These are phyloP conservation scores for Colletotrichum neosansevieriae DNA, from an alignment of 2,329 filamentous ascomycete genomes.

Conservation along the genomic window DNA sequence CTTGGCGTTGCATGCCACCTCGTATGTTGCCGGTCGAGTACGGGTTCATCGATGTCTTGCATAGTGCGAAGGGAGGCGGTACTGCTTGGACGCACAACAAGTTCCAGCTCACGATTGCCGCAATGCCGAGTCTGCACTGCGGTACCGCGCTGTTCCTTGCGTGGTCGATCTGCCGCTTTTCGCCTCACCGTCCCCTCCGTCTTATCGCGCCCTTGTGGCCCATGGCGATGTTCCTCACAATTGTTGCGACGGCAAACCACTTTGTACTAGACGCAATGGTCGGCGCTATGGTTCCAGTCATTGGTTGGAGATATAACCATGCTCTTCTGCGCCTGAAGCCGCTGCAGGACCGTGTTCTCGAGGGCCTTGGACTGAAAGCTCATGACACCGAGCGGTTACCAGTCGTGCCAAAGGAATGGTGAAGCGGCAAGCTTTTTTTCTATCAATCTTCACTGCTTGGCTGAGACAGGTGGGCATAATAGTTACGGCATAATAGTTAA, in stretches of 20 bases:
- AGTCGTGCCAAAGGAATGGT: constrained; percentile 18
- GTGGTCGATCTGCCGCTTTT: constrained; percentile 51
- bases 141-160: constrained; percentile 55
- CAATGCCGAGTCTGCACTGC: constrained; percentile 63
- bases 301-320: constrained; percentile 51
- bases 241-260: constrained; percentile 56
- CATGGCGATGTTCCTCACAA: constrained; percentile 55
- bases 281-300: constrained; percentile 48
- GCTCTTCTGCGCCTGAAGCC: constrained; percentile 45
- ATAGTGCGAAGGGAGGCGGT: constrained; percentile 45
- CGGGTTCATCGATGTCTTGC: constrained; percentile 61
- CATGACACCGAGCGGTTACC: constrained; percentile 17
- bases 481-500: too few species aligned
- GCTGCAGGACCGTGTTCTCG: constrained; percentile 47
- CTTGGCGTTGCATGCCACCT: constrained; percentile 62
- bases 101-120: constrained; percentile 61
- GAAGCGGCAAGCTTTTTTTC: too few species aligned
- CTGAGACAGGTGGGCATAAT: too few species aligned
- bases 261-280: constrained; percentile 53
- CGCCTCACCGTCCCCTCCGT: constrained; percentile 53
- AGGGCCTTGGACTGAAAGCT: constrained; percentile 20
- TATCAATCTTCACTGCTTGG: too few species aligned
- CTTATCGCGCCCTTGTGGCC: constrained; percentile 57
- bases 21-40: constrained; percentile 59
- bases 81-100: constrained; percentile 58